phyloP scores from a whole-genome alignment of 2,329 filamentous ascomycete genomes.

The Aspergillus sp. region DNA sequence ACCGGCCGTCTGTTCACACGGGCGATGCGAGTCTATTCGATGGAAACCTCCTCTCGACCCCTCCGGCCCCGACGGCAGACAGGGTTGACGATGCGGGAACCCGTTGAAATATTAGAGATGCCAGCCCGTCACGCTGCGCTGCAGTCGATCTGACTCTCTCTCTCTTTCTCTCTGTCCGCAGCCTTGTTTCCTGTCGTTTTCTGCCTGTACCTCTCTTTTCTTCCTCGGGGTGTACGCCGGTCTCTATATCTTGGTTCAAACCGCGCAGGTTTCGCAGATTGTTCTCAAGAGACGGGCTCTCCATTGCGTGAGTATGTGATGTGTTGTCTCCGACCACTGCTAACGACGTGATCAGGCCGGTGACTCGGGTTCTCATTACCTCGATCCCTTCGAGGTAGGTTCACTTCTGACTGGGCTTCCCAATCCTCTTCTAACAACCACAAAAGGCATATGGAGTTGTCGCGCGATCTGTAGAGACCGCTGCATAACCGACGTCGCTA shows the following conservation, averaged over 20 bases:
- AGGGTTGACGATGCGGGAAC: slow-evolving; percentile 13
- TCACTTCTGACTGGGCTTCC: neutral
- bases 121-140: slow-evolving; percentile 11
- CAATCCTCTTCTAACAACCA: neutral
- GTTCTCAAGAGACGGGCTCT: slow-evolving; percentile 1
- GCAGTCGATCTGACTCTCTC: slow-evolving; percentile 11
- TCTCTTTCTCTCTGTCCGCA: slow-evolving; percentile 4
- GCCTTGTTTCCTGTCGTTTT: slow-evolving; percentile 20
- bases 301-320: neutral
- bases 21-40: slow-evolving; percentile 7
- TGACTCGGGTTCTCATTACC: neutral
- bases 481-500: neutral
- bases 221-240: slow-evolving; percentile 20
- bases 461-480: neutral
- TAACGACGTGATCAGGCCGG: neutral
- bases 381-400: neutral
- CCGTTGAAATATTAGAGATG: slow-evolving; percentile 31
- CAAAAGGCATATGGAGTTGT: neutral
- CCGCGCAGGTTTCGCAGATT: slow-evolving; percentile 31
- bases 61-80: slow-evolving; percentile 2
- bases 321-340: too few species aligned
- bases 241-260: slow-evolving; percentile 22
- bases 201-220: slow-evolving; percentile 18
- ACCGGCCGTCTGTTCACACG: slow-evolving; percentile 20
- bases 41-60: slow-evolving; percentile 10